Evolutionary conservation across 116 monocot species (phyloP), one percentile per base, ranked within the genome.

Genomic region (Dioscorea cayenensis): DNA sequence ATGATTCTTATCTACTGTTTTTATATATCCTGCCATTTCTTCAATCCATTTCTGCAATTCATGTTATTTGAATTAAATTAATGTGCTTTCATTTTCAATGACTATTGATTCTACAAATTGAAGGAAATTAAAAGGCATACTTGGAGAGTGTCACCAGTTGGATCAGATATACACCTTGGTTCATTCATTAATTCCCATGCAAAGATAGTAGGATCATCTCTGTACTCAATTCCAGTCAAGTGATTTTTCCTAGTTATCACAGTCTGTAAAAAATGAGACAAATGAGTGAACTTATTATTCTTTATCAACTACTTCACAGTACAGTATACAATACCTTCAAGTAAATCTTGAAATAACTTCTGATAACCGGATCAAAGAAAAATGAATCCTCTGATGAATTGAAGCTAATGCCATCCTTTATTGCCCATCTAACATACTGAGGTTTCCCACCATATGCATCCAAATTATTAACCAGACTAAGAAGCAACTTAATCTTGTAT

Each of bases 401-500:
- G 69, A 75, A 67, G 38, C 88, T 75, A 77, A 92, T 77, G 14
- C 96, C 96, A 25, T 90, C 86, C 73, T 96, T 88, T 92, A 86
- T 92, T 65, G 96, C 96, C 96, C 96, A 96, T 69, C 79, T 88
- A n/a, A 90, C 96, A 77, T 96, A 96, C 83, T 96, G 96, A 20
- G 72, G 80, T 73, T 96, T 96, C 63, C 96, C 96, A 49, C 96
- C 96, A 76, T 66, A 90, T 48, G 85, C 82, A 65, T 87, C 75
- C 73, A 92, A 82, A 67, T 96, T 90, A 60, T 96, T 90, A 0
- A 82, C 80, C 72, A 96, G 74, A 72, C 88, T 68, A 21, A 96
- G 88, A 48, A 96, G 71, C 64, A 96, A 72, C 60, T 90, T 76
- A 67, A 96, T 81, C 23, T 79, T 73, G 58, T 96, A 74, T 43